Conservation (phyloP, 2,329 filamentous ascomycete genomes). For the Xylariaceae sp. region DNA sequence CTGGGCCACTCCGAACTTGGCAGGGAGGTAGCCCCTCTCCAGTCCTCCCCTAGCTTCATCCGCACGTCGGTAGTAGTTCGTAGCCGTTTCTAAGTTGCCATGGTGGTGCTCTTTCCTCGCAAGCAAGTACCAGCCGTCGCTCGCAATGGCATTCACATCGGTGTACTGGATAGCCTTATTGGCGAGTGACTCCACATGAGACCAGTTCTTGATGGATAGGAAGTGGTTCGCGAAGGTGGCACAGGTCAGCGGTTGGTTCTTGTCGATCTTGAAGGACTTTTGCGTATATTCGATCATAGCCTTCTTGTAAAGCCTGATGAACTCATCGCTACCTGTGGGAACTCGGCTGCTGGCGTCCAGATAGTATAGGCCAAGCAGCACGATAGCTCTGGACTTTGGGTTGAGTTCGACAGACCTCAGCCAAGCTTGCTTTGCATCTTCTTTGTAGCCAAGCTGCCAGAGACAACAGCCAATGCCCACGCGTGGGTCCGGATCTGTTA, state of each 20-base stretch:
- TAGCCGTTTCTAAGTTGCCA: conserved; percentile 67
- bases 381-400: conserved; percentile 83
- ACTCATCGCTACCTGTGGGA: conserved; percentile 76
- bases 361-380: conserved; percentile 84
- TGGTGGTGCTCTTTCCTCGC: conserved; percentile 86
- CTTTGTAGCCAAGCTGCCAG: conserved; percentile 93
- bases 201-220: conserved; percentile 71
- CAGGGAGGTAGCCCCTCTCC: conserved; percentile 87
- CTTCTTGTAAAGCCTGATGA: conserved; percentile 79
- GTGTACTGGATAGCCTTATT: conserved; percentile 93
- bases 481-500: conserved; percentile 88
- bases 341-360: conserved; percentile 81
- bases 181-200: conserved; percentile 78
- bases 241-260: conserved; percentile 82
- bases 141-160: conserved; percentile 92
- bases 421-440: conserved; percentile 88
- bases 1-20: conserved; percentile 91
- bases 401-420: conserved; percentile 76
- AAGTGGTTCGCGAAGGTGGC: conserved; percentile 90
- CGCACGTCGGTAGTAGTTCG: conserved; percentile 81
- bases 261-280: conserved; percentile 89
- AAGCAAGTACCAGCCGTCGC: conserved; percentile 94
- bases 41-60: conserved; percentile 87
- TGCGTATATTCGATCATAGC: conserved; percentile 94
- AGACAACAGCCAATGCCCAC: conserved; percentile 96